Evolutionary conservation across 257 asterid species (phyloP).

Genomic region (Buddleja alternifolia): DNA sequence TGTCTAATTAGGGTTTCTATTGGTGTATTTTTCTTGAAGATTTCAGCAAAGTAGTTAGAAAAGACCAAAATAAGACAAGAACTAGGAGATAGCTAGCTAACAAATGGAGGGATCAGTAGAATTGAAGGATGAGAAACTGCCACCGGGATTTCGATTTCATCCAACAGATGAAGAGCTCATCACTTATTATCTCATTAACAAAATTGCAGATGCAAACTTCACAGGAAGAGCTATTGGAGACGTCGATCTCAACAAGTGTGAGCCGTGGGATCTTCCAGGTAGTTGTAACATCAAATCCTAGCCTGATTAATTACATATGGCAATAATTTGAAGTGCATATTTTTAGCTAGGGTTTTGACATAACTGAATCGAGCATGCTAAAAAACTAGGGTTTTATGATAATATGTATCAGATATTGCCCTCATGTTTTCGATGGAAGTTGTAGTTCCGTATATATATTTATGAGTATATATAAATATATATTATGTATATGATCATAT

Average conservation of each 20-base stretch:
- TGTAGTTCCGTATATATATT: no score
- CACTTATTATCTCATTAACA: conserved; percentile 73
- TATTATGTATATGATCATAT: no score
- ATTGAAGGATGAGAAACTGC: conserved; percentile 61
- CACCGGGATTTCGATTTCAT: conserved; percentile 91
- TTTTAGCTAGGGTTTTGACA: conserved; percentile 32
- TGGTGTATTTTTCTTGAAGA: conserved; percentile 29
- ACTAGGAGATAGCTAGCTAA: not conserved
- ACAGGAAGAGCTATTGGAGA: conserved; percentile 79
- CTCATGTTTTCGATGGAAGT: not conserved
- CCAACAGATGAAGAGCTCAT: conserved; percentile 89
- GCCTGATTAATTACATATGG: not conserved
- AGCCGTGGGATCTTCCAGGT: conserved; percentile 99
- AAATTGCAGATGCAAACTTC: conserved; percentile 76
- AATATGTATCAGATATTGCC: not conserved
- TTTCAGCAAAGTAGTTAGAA: conserved; percentile 35
- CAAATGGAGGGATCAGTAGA: conserved; percentile 58
- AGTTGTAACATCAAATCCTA: conserved; percentile 16
- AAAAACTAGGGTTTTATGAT: conserved; percentile 26
- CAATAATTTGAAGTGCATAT: not conserved
- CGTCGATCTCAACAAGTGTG: conserved; percentile 93
- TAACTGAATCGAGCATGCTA: not conserved
- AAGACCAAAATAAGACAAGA: conserved; percentile 12
- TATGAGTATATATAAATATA: no score
- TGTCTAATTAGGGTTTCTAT: conserved; percentile 43